Base-by-base conservation (phyloP, 345 rosid genomes). In the Hirschfeldia incana region DNA sequence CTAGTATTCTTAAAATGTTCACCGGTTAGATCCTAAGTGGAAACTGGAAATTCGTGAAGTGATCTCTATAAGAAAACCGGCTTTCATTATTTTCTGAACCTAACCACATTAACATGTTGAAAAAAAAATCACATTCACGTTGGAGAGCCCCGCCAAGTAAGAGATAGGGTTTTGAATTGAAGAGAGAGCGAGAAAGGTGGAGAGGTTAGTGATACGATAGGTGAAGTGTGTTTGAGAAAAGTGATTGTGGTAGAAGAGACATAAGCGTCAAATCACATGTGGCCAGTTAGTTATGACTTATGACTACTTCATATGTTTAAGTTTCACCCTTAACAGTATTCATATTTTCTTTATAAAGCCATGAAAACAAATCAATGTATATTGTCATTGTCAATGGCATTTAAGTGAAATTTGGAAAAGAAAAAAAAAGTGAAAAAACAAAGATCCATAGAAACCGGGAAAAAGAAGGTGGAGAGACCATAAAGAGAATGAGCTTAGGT, bases 391-490 rank as follows among this genome's bases (percentile, higher is more conserved):
- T 36, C 75, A 13, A 37, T 71, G 34, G 34, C 15, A 33, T 58
- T 58, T 4, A 26, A 71, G 8, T 58, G 65, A 71, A 26, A 61
- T 61, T 42, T n/a, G 57, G 33, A 30, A 62, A 59, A 21, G 29
- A 21, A 16, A 8, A 30, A 30, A 39, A 27, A 60, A 8, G 55
- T 58, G 9, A 13, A 37, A 62, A 33, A 33, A 64, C 67, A 64
- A 37, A 39, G 62, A 70, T 70, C 64, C 44, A 17, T 55, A 70
- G 62, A 70, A 70, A 16, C 60, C 70, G 73, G 60, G 49, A 17
- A 36, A 64, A 21, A 29, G 60, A 32, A 55, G 15, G 30, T 70
- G 62, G 30, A 70, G 32, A 70, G 46, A 70, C 30, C 32, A 70
- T 70, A 51, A 53, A 53, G 44, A 32, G 15, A 49, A 62, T 4